These are phyloP conservation scores for thale cress (Arabidopsis thaliana) DNA, from an alignment of 345 rosid genomes.

Conservation along the genomic window DNA sequence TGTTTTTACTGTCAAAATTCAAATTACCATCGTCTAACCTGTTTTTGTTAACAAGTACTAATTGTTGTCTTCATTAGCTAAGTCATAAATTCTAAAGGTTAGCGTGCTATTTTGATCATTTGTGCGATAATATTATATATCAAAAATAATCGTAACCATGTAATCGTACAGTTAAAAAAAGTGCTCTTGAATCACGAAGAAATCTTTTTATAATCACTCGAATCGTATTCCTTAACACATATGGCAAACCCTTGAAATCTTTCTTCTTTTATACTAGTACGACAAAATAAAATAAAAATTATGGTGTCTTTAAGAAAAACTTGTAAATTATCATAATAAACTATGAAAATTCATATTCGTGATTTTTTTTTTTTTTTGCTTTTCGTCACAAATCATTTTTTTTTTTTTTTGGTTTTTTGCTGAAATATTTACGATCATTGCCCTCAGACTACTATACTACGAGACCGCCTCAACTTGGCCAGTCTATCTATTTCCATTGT, in stretches of 20 bases:
- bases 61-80: not conserved
- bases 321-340: no score
- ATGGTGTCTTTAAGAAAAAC: no score
- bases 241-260: slow-evolving; percentile 15
- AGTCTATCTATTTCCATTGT: slow-evolving; percentile 11
- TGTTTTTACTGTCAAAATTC: not conserved
- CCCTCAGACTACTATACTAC: slow-evolving; percentile 11
- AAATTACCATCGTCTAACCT: not conserved
- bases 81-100: not conserved
- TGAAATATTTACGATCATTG: slow-evolving; percentile 16
- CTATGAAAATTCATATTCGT: no score
- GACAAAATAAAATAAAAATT: no score
- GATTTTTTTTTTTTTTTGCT: no score
- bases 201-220: not conserved
- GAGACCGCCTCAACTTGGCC: slow-evolving; percentile 4
- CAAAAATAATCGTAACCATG: no score
- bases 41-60: not conserved
- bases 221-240: slow-evolving; percentile 41
- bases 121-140: no score
- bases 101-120: not conserved
- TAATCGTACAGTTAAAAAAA: not conserved
- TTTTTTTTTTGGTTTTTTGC: not conserved
- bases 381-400: not conserved
- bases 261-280: not conserved
- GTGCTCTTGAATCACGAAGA: slow-evolving; percentile 3